A percentile compares a stretch with the other conserved stretches of the same genome.
Conservation (phyloP, 148 eudicot genomes). For the Rhododendron ovatum region DNA sequence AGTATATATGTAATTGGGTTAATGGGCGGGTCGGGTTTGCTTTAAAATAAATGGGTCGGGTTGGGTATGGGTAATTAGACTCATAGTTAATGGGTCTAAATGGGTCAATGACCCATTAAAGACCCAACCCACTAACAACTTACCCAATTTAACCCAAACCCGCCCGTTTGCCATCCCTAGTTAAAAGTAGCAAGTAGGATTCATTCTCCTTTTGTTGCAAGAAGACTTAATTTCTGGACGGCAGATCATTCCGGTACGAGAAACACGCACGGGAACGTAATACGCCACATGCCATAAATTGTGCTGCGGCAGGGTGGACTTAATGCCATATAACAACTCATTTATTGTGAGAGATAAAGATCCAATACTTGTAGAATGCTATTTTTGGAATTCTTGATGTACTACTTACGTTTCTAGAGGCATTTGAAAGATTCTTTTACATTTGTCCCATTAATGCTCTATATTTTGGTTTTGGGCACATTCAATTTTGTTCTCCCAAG, state of each 20-base stretch:
- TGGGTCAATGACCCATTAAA: no score
- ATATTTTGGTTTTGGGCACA: neutral
- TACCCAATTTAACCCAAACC: no score
- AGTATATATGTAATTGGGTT: no score
- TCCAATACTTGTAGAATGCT: neutral
- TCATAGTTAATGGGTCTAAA: no score
- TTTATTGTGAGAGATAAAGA: no score
- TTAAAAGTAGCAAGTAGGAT: neutral
- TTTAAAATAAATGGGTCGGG: no score
- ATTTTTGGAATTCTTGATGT: neutral
- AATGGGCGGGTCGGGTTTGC: no score
- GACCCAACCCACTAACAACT: no score
- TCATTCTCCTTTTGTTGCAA: neutral
- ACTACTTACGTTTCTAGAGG: neutral
- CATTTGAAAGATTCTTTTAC: neutral
- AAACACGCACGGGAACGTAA: neutral
- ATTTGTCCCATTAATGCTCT: neutral
- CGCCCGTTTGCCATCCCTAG: no score
- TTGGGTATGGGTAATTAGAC: no score
- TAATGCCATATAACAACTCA: neutral
- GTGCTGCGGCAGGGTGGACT: neutral
- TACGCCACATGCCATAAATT: neutral
- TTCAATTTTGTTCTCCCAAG: neutral
- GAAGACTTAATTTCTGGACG: neutral
- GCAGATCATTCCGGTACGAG: neutral